Base-by-base conservation (phyloP, 495 filamentous ascomycete species). In the Astrothelium macrocarpum region DNA sequence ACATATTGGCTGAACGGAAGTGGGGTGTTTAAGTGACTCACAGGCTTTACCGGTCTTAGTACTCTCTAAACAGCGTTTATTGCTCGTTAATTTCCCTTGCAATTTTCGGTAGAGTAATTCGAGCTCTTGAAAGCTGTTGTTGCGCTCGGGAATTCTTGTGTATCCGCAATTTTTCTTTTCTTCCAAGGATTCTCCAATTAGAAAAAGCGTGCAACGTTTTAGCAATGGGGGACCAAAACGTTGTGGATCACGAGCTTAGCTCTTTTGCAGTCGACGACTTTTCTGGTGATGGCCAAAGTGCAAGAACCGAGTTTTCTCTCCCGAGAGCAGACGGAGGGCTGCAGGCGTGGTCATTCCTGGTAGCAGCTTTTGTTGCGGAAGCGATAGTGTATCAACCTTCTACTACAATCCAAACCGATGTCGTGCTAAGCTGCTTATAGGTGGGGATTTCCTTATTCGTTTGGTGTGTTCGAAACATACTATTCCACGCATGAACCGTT, bases 261-360 rank as follows among this genome's bases (percentile, higher is more conserved):
- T 56, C 49, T 1, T 5, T 56, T 0, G 25, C 49, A 11, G 49
- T 1, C 25, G 49, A 56, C 5, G 25, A 29, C 0, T 29, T 56
- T 56, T 25, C 23, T 29, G 25, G 29, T 29, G 49, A 56, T 29
- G 29, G 20, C 29, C n/a, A 26, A 10, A 29, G 25, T 29, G 49
- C 49, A 25, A 29, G 49, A 56, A 11, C 49, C 23, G 49, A 56
- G 25, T 56, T 74, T 63, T 75, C 77, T 28, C 74, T 88, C n/a
- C 84, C 85, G 7, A 79, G 78, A 2, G 79, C 72, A 2, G 87
- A 89, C 71, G 71, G 79, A 26, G 87, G 86, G 11, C 81, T 78
- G 59, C 73, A 82, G 45, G 86, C 87, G 14, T 90, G 83, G 82
- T 75, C 87, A 0, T 86, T 86, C 64, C 76, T 90, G 0, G 74